These are phyloP conservation scores for Coemansia sp. DNA, from an alignment of 192 early-diverging fungal genomes.

Conservation along the genomic window DNA sequence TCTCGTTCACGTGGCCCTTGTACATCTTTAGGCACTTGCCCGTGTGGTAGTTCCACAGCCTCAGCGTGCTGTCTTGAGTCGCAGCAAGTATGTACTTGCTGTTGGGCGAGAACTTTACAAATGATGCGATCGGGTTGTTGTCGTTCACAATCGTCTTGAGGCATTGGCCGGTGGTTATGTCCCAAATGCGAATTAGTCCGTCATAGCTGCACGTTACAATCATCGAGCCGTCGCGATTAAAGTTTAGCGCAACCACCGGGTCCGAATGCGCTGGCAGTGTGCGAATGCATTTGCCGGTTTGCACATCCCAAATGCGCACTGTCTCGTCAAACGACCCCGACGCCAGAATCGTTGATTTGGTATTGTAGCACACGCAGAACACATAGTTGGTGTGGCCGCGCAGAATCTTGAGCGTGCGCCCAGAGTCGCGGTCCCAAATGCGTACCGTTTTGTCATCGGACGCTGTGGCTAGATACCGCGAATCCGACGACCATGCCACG, in stretches of 20 bases:
- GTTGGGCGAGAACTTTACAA: conserved; percentile 98
- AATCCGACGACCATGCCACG: conserved; percentile 94
- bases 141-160: conserved; percentile 96
- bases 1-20: conserved; percentile 84
- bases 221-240: conserved; percentile 95
- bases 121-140: conserved; percentile 93
- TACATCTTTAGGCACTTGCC: conserved; percentile 97
- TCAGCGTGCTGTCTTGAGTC: conserved; percentile 88
- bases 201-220: conserved; percentile 94
- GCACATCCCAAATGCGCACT: conserved; percentile 95
- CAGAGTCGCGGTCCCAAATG: conserved; percentile 83
- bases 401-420: conserved; percentile 71
- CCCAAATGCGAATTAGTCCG: conserved; percentile 98
- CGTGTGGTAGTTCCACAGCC: conserved; percentile 90
- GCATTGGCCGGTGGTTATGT: conserved; percentile 95
- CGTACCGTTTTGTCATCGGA: conserved; percentile 95
- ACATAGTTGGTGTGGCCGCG: conserved; percentile 96
- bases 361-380: conserved; percentile 97
- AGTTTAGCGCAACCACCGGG: conserved; percentile 92
- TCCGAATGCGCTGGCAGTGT: conserved; percentile 93
- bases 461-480: conserved; percentile 80
- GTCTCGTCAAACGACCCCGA: conserved; percentile 98
- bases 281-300: conserved; percentile 88
- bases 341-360: conserved; percentile 88
- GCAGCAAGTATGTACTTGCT: conserved; percentile 97